phyloP scores from a whole-genome alignment of 2,329 filamentous ascomycete species.

The Apiospora phragmitis region DNA sequence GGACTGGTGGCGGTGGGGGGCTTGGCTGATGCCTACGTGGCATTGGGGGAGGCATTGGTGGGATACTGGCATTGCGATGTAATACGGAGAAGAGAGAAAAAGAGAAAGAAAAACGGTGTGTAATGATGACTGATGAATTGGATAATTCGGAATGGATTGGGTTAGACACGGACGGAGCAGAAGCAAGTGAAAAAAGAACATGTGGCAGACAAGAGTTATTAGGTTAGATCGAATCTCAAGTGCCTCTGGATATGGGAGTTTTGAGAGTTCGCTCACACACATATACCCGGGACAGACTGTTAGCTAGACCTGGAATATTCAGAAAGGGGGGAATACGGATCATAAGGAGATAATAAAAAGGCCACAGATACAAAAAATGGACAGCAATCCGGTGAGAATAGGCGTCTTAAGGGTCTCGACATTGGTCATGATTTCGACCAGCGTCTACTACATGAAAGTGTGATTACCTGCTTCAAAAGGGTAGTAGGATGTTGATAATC shows the following conservation, averaged over 20 bases:
- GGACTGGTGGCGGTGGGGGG: slow-evolving; percentile 67
- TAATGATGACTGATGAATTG: background rate
- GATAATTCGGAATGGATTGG: background rate
- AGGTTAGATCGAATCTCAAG: background rate
- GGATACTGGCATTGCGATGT: slow-evolving; percentile 44
- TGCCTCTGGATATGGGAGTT: background rate
- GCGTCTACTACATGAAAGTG: no score
- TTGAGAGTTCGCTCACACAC: background rate
- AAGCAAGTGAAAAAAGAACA: background rate
- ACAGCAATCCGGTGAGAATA: background rate
- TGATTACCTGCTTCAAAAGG: background rate
- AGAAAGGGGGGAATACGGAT: background rate
- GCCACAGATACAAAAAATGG: background rate
- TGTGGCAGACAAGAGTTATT: background rate
- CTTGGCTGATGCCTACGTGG: slow-evolving; percentile 52
- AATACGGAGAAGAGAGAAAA: no score
- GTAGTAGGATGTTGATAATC: no score
- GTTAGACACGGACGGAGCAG: background rate
- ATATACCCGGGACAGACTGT: background rate
- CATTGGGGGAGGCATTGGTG: slow-evolving; percentile 65
- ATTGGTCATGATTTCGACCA: background rate
- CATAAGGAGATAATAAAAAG: background rate
- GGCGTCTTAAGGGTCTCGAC: background rate
- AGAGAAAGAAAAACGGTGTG: background rate
- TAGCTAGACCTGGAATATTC: background rate